Conservation (phyloP, 1,284 basidiomycete genomes). For the Naganishia liquefaciens region DNA sequence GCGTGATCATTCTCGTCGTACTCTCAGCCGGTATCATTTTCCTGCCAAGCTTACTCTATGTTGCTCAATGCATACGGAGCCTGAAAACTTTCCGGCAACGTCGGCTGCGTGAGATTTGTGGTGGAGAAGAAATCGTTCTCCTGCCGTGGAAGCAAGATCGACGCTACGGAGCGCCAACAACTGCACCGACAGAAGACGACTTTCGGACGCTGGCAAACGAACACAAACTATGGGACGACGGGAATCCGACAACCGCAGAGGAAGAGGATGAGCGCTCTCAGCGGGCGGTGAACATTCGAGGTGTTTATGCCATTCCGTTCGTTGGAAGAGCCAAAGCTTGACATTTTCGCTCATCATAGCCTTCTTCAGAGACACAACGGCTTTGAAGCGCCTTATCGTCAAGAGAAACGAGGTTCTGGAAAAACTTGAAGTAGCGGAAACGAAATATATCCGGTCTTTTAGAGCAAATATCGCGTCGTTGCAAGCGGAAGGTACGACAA, state of each 20-base stretch:
- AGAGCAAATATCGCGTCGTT: slow-evolving; percentile 37
- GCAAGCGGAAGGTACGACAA: neutral
- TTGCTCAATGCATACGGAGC: slow-evolving; percentile 65
- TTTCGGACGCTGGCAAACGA: slow-evolving; percentile 56
- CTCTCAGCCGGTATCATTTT: slow-evolving; percentile 64
- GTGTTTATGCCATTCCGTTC: slow-evolving; percentile 25
- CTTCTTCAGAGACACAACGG: slow-evolving; percentile 57
- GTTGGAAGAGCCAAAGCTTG: neutral
- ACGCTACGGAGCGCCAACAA: slow-evolving; percentile 42
- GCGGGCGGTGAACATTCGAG: slow-evolving; percentile 4
- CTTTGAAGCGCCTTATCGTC: slow-evolving; percentile 65
- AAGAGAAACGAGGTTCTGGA: slow-evolving; percentile 72
- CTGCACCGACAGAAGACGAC: slow-evolving; percentile 20
- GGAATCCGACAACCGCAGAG: slow-evolving; percentile 41
- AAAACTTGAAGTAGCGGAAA: slow-evolving; percentile 73
- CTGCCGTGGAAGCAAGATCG: slow-evolving; percentile 60
- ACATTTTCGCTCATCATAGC: neutral
- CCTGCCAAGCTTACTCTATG: slow-evolving; percentile 65
- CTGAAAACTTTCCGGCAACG: slow-evolving; percentile 61
- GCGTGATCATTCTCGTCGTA: slow-evolving; percentile 67
- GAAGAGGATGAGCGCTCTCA: slow-evolving; percentile 29
- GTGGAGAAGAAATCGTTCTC: slow-evolving; percentile 68
- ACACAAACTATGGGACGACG: slow-evolving; percentile 67
- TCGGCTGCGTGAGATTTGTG: slow-evolving; percentile 66
- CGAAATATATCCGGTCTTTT: slow-evolving; percentile 73